Base-by-base conservation (phyloP, 768 basidiomycete species). In the Tricholoma sp. region DNA sequence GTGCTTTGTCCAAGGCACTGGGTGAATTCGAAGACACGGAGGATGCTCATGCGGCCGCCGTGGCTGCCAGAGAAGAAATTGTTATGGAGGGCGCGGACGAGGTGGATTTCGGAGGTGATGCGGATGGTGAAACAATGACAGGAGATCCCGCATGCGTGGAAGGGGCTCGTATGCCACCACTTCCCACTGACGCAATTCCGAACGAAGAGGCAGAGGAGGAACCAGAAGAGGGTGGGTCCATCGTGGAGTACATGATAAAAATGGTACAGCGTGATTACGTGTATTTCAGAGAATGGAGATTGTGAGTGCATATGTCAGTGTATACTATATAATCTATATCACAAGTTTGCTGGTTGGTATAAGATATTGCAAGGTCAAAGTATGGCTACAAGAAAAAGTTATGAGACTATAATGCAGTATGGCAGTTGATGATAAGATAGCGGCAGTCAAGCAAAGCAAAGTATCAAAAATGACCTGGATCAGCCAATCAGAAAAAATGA, bases 1-100 rank as follows among this genome's bases (percentile, higher is more conserved):
- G 69, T 31, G 88, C 82, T 11, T 70, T 91, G 65, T 84, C 89
- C 8, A 82, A 75, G 52, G 94, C 90, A 0, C 72, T 98, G 4
- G 94, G 84, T 6, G 86, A 91, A 55, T 88, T 88, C 52, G 94
- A 96, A 63, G 95, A 98, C 66, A 82, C 76, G 11, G 94, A 94
- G 67, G 95, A 98, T 66, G 86, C 84, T 0, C 80, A 80, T 61
- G 94, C 94, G 5, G 93, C 94, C 6, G 78, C 78, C 14, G 72
- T 92, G 12, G 94, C 94, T 1, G 83, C 85, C 21, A 75, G 79
- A 46, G 91, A 91, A 71, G 90, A 85, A 64, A 77, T 82, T 31
- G 83, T 76, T 3, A 73, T 89, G 55, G 88, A 85, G 47, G 90
- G 88, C 31, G 90, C 87, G 29, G 90, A 93, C 61, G 84, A 89